Evolutionary conservation across 768 basidiomycete species (phyloP), one percentile per base, ranked within the genome.

Genomic region (Lactarius hengduanensis): DNA sequence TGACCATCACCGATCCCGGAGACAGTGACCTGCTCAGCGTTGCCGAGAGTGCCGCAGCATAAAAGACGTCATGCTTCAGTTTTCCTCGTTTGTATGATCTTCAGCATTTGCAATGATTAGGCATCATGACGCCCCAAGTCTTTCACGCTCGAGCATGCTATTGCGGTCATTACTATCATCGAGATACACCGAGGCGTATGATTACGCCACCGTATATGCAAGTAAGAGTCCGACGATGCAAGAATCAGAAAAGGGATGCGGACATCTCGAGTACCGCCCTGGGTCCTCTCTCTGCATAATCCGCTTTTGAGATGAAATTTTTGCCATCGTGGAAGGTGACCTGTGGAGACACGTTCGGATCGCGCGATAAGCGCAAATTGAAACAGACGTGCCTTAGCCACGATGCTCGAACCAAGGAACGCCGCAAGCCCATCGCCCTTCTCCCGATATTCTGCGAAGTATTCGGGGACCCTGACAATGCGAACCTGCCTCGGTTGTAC

Each of bases 1-100:
- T 98, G 95, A 95, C 95, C 71, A 87, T 99, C 79, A 83, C 86
- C 72, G 94, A 98, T 82, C 91, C 90, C 72, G 96, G 96, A 76
- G 97, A 98, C 82, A 95, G 93, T 70, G 96, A 98, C 78, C 83
- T 99, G 74, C 88, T 96, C 75, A 88, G 83, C 76, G 88, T 93
- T 70, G 89, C 92, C 66, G 92, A 93, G 81, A 87, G 83, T 57
- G 84, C 80, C 64, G 81, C 87, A 59, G 78, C 86, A 75, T 91
- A 83, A 84, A 61, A 50, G 77, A 70, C 20, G 56, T 59, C 64
- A 45, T 64, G 41, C 15, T 22, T 65, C 32, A 61, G 32, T 38
- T 15, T 53, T 47, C 40, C 41, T 57, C 34, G 20, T 66, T 64
- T 70, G 67, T 69, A 69, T 57, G 63, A 61, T 66, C 57, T 64